Evolutionary conservation across 140 eudicot genomes (phyloP).

Genomic region (Flaveria floridana): DNA sequence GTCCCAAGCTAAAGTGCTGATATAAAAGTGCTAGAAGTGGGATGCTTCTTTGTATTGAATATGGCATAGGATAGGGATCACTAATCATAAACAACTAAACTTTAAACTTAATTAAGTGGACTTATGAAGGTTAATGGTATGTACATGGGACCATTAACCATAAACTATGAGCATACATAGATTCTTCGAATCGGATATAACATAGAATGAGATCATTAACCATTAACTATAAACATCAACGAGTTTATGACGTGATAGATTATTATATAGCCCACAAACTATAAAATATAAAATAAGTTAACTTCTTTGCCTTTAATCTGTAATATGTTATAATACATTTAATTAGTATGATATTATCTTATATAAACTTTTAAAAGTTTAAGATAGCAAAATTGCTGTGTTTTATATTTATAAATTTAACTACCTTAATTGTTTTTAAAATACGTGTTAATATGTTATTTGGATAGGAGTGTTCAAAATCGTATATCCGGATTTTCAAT

Average conservation of each 20-base stretch:
- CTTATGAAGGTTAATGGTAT: slow-evolving; percentile 7
- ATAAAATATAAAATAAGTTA: background rate
- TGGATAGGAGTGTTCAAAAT: no score
- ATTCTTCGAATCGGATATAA: slow-evolving; percentile 14
- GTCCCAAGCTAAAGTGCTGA: background rate
- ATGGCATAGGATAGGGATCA: background rate
- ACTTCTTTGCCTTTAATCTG: background rate
- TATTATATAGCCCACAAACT: background rate
- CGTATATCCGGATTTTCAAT: no score
- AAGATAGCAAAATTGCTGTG: no score
- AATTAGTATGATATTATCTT: no score
- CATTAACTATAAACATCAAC: background rate
- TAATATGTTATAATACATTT: background rate
- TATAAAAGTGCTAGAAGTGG: background rate
- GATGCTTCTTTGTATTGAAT: background rate
- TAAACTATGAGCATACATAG: slow-evolving; percentile 15
- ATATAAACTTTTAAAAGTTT: no score
- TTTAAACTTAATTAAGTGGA: background rate
- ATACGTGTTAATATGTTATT: no score
- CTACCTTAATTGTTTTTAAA: no score
- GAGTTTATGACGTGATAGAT: background rate
- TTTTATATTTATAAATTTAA: no score
- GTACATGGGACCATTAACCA: slow-evolving; percentile 17
- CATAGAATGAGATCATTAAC: slow-evolving; percentile 10
- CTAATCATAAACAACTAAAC: background rate